These are phyloP conservation scores for Skeletonema potamos DNA, from an alignment of 108 stramenopile genomes.

Conservation along the genomic window DNA sequence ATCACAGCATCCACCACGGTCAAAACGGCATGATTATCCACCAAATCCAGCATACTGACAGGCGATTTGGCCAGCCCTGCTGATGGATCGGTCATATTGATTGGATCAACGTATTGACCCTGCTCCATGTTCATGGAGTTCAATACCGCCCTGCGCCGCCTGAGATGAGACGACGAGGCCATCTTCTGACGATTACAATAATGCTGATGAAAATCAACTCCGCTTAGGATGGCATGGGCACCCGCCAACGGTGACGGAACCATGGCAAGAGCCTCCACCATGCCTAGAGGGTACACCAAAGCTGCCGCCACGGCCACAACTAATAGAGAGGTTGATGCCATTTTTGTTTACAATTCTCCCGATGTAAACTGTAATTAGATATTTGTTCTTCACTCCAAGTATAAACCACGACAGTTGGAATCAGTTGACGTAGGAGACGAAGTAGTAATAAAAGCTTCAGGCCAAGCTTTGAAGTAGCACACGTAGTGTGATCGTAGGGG, in stretches of 20 bases:
- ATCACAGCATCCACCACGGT: not conserved
- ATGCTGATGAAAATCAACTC: not conserved
- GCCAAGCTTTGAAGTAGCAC: not conserved
- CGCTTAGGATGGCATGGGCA: not conserved
- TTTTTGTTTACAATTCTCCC: not conserved
- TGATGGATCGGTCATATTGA: not conserved
- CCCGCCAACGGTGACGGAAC: not conserved
- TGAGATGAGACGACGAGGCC: not conserved
- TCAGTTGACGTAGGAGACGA: not conserved
- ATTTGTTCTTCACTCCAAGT: not conserved
- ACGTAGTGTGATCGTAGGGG: not conserved
- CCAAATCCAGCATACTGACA: not conserved
- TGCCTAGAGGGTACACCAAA: not conserved
- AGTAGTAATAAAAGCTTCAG: conserved; percentile 3
- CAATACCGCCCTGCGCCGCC: not conserved
- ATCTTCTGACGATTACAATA: not conserved
- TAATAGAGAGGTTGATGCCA: not conserved
- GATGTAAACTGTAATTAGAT: not conserved
- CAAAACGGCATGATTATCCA: not conserved
- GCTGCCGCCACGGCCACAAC: not conserved
- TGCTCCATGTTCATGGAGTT: not conserved
- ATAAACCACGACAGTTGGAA: not conserved
- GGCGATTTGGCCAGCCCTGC: not conserved
- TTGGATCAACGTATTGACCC: not conserved
- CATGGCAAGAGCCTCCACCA: not conserved